Base-by-base conservation (phyloP, 805 yeast species). In the Saitoella complicata region DNA sequence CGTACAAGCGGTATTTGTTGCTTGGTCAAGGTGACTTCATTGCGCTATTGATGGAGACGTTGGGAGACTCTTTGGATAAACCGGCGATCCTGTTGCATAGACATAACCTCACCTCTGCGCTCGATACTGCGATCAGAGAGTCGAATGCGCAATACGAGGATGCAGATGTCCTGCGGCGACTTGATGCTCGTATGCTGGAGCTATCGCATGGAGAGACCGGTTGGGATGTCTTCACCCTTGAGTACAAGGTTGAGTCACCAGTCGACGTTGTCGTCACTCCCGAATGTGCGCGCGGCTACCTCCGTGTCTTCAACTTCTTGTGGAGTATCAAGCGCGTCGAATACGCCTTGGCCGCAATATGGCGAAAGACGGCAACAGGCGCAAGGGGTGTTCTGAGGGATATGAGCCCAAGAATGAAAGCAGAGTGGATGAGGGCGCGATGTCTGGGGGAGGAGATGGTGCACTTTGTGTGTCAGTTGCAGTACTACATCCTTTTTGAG, bases 191-290 rank as follows among this genome's bases (percentile, higher is more conserved):
- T 39, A 68, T 87, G 21, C 66, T 87, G 41, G 85, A 80, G 47
- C 62, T 80, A 41, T 78, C 78, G 3, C 83, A 78, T 52, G 80
- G 84, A 0, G 73, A 76, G 49, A 62, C 75, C 42, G 95, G 95
- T 0, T 87, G 95, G 95, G 94, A 87, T 56, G 85, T 82, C 1
- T 87, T 88, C 58, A 84, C 95, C 0, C 63, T 87, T 35, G 96
- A 86, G 56, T 91, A 82, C 58, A 56, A 58, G 13, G 58, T 72
- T 4, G 60, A 56, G 12, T 52, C 66, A 9, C 81, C 81, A 0
- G 57, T 80, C 38, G 67, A 74, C 31, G 68, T 81, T 3, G 64
- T 88, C 11, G 64, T 78, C 36, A 70, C 72, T 46, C 67, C 58
- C 40, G 62, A 54, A 48, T 66, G 62, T 13, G 63, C 66, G 30